Conservation (phyloP, 2,329 filamentous ascomycete genomes). For the Fonsecaea erecta region DNA sequence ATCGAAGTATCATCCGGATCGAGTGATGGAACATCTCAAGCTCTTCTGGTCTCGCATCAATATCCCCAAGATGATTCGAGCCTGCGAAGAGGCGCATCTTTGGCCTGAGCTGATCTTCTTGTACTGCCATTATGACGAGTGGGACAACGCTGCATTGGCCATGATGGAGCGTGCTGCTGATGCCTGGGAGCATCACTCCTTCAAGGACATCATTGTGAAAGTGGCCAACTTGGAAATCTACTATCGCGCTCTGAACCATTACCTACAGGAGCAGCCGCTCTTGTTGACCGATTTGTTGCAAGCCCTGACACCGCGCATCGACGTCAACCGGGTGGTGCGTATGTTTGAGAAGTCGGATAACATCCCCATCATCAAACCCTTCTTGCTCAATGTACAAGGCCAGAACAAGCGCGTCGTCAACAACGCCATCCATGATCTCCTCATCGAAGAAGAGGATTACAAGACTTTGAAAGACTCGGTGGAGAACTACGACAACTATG, state of each 20-base stretch:
- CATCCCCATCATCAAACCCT: slow-evolving; percentile 96
- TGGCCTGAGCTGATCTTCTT: slow-evolving; percentile 99
- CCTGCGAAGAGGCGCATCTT: slow-evolving; percentile 89
- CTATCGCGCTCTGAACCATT: slow-evolving; percentile 96
- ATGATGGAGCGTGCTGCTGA: slow-evolving; percentile 98
- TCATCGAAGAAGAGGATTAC: slow-evolving; percentile 99
- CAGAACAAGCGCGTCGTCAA: slow-evolving; percentile 99
- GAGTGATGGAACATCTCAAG: slow-evolving; percentile 97
- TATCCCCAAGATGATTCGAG: slow-evolving; percentile 93
- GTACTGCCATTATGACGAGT: slow-evolving; percentile 98
- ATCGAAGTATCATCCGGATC: slow-evolving; percentile 92
- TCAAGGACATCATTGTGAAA: slow-evolving; percentile 98
- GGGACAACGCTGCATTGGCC: slow-evolving; percentile 92
- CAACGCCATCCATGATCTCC: slow-evolving; percentile 93
- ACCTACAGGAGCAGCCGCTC: slow-evolving; percentile 94
- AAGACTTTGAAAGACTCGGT: slow-evolving; percentile 98
- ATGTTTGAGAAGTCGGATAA: slow-evolving; percentile 99
- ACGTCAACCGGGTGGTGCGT: slow-evolving; percentile 98
- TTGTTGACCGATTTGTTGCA: slow-evolving; percentile 95
- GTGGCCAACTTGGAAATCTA: slow-evolving; percentile 99
- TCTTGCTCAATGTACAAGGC: slow-evolving; percentile 91
- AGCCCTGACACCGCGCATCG: slow-evolving; percentile 86
- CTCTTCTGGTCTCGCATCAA: slow-evolving; percentile 98
- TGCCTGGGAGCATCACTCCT: slow-evolving; percentile 98
- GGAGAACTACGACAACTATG: slow-evolving; percentile 99